These are phyloP conservation scores for Melastoma malabathricum DNA, from an alignment of 345 rosid species.

Conservation along the genomic window DNA sequence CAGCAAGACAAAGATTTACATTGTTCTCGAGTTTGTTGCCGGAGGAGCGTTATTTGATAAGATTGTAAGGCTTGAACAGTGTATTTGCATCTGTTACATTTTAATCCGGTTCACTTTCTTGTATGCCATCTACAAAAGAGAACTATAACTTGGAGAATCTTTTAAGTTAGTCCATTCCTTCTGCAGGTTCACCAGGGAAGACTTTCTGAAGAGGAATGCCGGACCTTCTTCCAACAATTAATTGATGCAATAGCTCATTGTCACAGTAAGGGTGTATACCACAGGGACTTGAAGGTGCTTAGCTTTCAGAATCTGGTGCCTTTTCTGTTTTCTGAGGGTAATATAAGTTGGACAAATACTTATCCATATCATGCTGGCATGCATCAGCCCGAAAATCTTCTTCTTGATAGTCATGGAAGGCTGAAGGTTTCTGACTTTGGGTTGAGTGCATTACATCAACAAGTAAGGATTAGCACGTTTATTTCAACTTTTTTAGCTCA, in stretches of 20 bases:
- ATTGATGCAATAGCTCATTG: slow-evolving; percentile 79
- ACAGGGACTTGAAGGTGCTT: slow-evolving; percentile 81
- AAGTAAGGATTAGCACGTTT: slow-evolving; percentile 23
- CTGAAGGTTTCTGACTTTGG: slow-evolving; percentile 82
- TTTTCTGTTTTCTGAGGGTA: slow-evolving; percentile 4
- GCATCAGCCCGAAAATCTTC: slow-evolving; percentile 61
- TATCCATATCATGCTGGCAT: slow-evolving; percentile 5
- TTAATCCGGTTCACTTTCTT: neutral
- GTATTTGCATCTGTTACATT: no score
- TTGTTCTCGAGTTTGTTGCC: slow-evolving; percentile 76
- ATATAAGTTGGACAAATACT: slow-evolving; percentile 8
- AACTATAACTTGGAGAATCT: neutral
- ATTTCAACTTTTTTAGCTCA: neutral
- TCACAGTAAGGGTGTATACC: slow-evolving; percentile 81
- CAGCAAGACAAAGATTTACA: slow-evolving; percentile 63
- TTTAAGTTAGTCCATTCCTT: neutral
- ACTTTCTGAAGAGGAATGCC: slow-evolving; percentile 55
- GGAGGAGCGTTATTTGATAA: slow-evolving; percentile 84
- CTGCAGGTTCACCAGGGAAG: slow-evolving; percentile 56
- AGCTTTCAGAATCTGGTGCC: slow-evolving; percentile 2
- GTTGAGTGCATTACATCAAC: slow-evolving; percentile 52
- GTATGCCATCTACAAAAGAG: neutral
- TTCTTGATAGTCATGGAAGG: slow-evolving; percentile 47
- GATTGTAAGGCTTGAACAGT: slow-evolving; percentile 39
- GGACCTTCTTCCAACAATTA: slow-evolving; percentile 87